Evolutionary conservation across 2,329 filamentous ascomycete species (phyloP), one percentile per base, ranked within the genome.

Genomic region (Penicillium sp.): DNA sequence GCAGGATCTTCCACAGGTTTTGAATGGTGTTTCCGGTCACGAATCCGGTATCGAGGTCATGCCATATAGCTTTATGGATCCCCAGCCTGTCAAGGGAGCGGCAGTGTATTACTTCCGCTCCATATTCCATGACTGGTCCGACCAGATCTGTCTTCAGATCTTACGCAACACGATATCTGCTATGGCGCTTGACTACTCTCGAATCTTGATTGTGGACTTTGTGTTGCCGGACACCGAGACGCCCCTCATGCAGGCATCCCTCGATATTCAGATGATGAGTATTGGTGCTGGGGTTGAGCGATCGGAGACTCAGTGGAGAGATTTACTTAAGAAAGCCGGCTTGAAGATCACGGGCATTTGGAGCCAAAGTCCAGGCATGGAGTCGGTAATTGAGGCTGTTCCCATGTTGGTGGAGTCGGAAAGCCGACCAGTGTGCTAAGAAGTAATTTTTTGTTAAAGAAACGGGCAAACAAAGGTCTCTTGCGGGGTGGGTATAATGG

Each of bases 221-320:
- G 72, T 76, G 3, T 61, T 76, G 8, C 65, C 72, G 1, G 68
- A 74, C 27, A 68, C 64, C 1, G 54, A 69, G 5, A 59, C 67
- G 1, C 63, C 69, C 3, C 59, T 73, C 16, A 59, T 71, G 37
- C 69, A 69, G 33, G 62, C 69, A 2, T 67, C 69, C 0, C 54
- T 75, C 33, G 73, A 76, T 55, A 70, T 76, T 44, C 67, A 72
- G 54, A 76, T 76, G 74, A 75, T 77, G 73, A 70, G 69, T 31
- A 69, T 74, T 16, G 67, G 66, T 1, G 67, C 72, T 1, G 73
- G 73, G 0, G 63, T 69, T 2, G 73, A 75, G 59, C 61, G 73
- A 21, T 73, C 73, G 1, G 62, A 69, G 49, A 59, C 54, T 8
- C 69, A 76, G 50, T 75, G 72, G 73, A 59, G 62, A 13, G 59